Evolutionary conservation across 768 basidiomycete genomes (phyloP).

Genomic region (Hygrocybe punicea): DNA sequence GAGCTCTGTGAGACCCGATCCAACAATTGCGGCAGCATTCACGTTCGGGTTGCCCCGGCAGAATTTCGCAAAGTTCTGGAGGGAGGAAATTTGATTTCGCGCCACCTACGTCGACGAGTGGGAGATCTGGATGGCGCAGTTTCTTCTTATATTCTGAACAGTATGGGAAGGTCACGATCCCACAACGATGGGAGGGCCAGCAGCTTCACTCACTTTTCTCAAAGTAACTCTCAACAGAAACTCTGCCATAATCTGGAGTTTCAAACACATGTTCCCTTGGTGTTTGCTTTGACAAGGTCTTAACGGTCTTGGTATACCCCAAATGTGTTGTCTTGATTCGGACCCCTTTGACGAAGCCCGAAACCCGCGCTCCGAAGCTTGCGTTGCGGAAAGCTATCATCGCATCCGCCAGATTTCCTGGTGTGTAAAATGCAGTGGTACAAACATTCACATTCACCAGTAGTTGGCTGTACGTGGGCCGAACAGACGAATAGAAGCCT

Average conservation of each 20-base stretch:
- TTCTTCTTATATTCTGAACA: conserved; percentile 62
- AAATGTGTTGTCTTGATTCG: conserved; percentile 66
- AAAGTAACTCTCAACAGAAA: conserved; percentile 70
- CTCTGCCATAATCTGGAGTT: conserved; percentile 50
- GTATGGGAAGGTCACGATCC: conserved; percentile 3
- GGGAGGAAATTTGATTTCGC: conserved; percentile 53
- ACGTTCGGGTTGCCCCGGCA: conserved; percentile 65
- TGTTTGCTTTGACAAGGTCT: conserved; percentile 46
- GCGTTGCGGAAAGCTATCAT: conserved; percentile 51
- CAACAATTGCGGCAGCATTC: conserved; percentile 62
- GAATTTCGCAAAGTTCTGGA: conserved; percentile 69
- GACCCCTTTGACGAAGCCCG: conserved; percentile 63
- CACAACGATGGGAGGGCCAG: conserved; percentile 32
- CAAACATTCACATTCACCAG: conserved; percentile 59
- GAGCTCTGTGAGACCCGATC: conserved; percentile 57
- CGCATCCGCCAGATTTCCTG: conserved; percentile 62
- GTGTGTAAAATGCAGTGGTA: conserved; percentile 58
- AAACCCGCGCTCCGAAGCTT: conserved; percentile 57
- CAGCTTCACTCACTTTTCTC: conserved; percentile 51
- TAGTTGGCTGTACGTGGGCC: conserved; percentile 52
- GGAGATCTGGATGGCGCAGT: conserved; percentile 49
- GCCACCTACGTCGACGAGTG: conserved; percentile 58
- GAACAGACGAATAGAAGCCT: conserved; percentile 60
- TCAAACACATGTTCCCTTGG: conserved; percentile 52
- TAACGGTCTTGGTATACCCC: conserved; percentile 72